Base-by-base conservation (phyloP, 1,139 yeast species). In the Hanseniaspora gamundiae region DNA sequence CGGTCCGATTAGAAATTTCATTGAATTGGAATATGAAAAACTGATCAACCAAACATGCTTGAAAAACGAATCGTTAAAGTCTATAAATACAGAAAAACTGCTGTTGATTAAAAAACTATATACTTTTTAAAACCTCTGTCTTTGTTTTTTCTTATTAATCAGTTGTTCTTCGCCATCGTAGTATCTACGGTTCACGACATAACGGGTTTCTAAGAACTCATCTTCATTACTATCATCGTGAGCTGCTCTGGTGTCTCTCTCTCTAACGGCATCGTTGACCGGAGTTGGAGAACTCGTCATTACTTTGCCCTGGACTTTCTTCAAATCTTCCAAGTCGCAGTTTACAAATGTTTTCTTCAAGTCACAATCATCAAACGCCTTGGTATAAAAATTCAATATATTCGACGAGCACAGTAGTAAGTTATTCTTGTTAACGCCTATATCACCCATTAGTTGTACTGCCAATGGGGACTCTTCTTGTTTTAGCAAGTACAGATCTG, bases 401-500 rank as follows among this genome's bases (percentile, higher is more conserved):
- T 78, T 82, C 29, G 75, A 63, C 38, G 80, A 68, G 1, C 80
- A 78, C 50, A 76, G 81, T 50, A 73, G 75, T 2, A 80, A 80
- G 35, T 75, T 66, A 13, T 64, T 55, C 48, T 70, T 72, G 6
- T 68, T 62, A 55, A 68, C 74, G 50, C 44, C 2, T 44, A 47
- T 7, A 24, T 24, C 26, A 24, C 8, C 26, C 6, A 24, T 9
- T 7, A 24, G 26, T 24, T 24, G 26, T 7, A 9, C 9, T 9
- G 26, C 26, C 26, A 24, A 24, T 9, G 26, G 26, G 9, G n/a
- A n/a, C n/a, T 9, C 9, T 7, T 9, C 26, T 24, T 24, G 26
- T 24, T 9, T 9, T 24, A 24, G 9, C 9, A 24, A 22, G 51
- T 47, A 13, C 51, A 48, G 13, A 58, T 39, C 42, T 53, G 54